Evolutionary conservation across 2,329 filamentous ascomycete genomes (phyloP), one percentile per base, ranked within the genome.

Genomic region (Aspergillus unguis): DNA sequence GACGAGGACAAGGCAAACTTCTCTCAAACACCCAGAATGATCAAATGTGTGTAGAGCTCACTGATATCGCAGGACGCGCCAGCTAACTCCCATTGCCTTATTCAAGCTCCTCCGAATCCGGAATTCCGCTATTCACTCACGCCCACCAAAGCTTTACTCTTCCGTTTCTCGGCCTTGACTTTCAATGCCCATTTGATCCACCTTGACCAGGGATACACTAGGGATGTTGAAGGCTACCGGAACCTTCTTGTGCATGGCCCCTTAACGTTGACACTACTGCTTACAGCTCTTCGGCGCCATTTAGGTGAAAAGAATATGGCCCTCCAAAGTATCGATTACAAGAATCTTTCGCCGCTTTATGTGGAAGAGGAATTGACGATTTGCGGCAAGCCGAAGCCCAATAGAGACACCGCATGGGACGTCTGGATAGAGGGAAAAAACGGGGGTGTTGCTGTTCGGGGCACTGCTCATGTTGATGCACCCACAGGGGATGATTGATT

Each of bases 111-210:
- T 23, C 63, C 71, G 2, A 54, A 71, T n/a, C 76, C 84, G 1
- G 75, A 80, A 43, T 82, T 84, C 61, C 75, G 73, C 17, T 77
- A 87, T 60, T 73, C 75, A 0, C 73, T 96, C 26, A 80, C 74
- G 0, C 90, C 91, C 1, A 85, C 85, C 2, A 77, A 82, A 2
- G 76, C 81, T 4, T 81, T 96, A 4, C 83, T 99, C 49, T 96
- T 95, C 74, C 85, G 92, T 53, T 97, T 92, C 77, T 94, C 88
- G 23, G 91, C 91, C 0, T 81, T 99, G 32, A 92, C 88, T 2
- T 92, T 90, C 77, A 99, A 99, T 71, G 90, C 90, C 1, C 94
- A 99, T 71, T 79, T 81, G 11, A 96, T 99, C 61, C 94, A 99
- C 72, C 79, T 95, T 25, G 88, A 96, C 69, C 80, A 79, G 1